These are phyloP conservation scores for Picea mariana DNA, from an alignment of 83 land plant species.

Conservation along the genomic window DNA sequence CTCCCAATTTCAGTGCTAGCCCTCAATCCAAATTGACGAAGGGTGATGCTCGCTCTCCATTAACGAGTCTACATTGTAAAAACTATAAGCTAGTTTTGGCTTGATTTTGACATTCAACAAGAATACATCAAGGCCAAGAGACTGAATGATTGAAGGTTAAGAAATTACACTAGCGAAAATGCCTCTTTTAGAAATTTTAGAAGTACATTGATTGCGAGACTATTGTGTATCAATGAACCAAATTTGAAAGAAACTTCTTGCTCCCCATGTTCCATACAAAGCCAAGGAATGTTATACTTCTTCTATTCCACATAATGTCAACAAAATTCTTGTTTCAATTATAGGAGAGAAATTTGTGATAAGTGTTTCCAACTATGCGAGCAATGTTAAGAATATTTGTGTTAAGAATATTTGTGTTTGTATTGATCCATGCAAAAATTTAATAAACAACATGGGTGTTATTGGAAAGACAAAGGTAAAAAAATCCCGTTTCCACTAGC, in stretches of 20 bases:
- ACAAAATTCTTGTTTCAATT: neutral
- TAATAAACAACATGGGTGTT: too few species aligned
- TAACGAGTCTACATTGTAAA: neutral
- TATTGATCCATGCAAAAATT: too few species aligned
- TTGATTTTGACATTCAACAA: neutral
- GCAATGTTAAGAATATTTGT: neutral
- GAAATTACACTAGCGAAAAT: neutral
- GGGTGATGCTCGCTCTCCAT: neutral
- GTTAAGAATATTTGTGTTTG: too few species aligned
- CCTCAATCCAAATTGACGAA: neutral
- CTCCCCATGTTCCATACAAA: neutral
- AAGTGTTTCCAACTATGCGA: neutral
- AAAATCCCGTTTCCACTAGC: neutral
- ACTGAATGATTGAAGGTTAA: neutral
- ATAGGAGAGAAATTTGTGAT: neutral
- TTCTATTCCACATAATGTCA: too few species aligned
- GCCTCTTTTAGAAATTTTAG: neutral
- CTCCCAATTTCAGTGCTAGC: neutral
- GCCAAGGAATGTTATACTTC: neutral
- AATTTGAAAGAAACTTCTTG: neutral
- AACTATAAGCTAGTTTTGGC: neutral
- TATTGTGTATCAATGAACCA: neutral
- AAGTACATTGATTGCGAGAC: neutral
- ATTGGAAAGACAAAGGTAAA: too few species aligned
- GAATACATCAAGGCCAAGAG: neutral